Evolutionary conservation across 805 yeast genomes (phyloP).

Genomic region (Wickerhamiella cacticola): DNA sequence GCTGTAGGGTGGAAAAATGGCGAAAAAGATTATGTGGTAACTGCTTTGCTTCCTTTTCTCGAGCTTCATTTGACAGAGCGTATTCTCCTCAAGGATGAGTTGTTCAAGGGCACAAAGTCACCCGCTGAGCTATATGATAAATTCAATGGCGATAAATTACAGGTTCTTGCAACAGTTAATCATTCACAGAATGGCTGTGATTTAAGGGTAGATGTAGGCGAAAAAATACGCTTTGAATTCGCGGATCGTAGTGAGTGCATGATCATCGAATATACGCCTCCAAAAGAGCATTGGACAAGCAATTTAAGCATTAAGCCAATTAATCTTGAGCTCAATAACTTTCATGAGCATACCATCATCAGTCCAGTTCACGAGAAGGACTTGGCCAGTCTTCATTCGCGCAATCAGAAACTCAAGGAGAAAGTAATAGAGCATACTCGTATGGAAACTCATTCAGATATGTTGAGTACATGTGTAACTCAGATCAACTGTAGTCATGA

Average conservation of each 20-base stretch:
- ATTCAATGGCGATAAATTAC: conserved; percentile 15
- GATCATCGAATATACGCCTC: conserved; percentile 50
- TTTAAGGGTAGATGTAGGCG: not conserved
- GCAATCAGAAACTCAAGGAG: conserved; percentile 12
- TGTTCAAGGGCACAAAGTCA: conserved; percentile 14
- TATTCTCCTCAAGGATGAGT: conserved; percentile 16
- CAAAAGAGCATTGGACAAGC: conserved; percentile 57
- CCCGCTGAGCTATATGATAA: conserved; percentile 17
- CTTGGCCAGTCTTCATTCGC: conserved; percentile 8
- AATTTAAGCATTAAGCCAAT: conserved; percentile 69
- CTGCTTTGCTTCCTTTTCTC: conserved; percentile 17
- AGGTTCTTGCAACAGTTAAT: conserved; percentile 16
- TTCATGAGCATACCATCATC: conserved; percentile 5
- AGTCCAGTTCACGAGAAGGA: conserved; percentile 14
- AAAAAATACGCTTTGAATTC: not conserved
- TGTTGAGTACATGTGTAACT: conserved; percentile 22
- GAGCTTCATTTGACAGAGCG: conserved; percentile 15
- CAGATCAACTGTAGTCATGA: conserved; percentile 31
- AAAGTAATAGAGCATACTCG: conserved; percentile 7
- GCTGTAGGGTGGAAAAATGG: conserved; percentile 22
- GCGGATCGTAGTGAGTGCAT: conserved; percentile 9
- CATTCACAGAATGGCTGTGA: conserved; percentile 12
- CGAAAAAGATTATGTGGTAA: conserved; percentile 18
- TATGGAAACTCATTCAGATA: not conserved
- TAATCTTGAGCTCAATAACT: conserved; percentile 37